Evolutionary conservation across 371 early-diverging fungal species (phyloP).

Genomic region (Fennellomyces sp.): DNA sequence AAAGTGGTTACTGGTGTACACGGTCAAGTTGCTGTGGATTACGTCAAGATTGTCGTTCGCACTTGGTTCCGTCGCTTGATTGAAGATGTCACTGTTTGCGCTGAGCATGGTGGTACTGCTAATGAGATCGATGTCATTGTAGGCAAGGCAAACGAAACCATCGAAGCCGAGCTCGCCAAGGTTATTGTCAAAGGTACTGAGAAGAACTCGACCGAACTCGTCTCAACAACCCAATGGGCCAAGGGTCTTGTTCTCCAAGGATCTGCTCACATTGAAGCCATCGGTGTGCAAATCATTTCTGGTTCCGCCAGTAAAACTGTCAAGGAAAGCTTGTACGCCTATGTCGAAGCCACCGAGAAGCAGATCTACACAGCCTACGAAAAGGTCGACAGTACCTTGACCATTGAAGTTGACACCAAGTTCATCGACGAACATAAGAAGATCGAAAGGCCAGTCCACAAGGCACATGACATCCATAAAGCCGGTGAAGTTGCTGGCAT

Average conservation of each 20-base stretch:
- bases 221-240: conserved; percentile 3
- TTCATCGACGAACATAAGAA: no score
- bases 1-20: no score
- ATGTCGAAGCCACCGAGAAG: background rate
- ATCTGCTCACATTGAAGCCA: conserved; percentile 6
- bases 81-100: background rate
- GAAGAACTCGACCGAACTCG: background rate
- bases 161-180: conserved; percentile 6
- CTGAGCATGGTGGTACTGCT: conserved; percentile 2
- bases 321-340: background rate
- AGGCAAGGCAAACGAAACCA: conserved; percentile 18
- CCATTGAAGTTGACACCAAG: conserved; percentile 1
- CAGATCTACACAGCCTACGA: background rate
- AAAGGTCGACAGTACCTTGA: background rate
- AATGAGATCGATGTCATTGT: conserved; percentile 37
- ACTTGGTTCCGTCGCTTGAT: conserved; percentile 32
- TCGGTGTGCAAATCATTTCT: conserved; percentile 3
- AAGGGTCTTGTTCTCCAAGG: conserved; percentile 6
- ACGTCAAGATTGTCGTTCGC: conserved; percentile 26
- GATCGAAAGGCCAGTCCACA: no score
- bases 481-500: no score
- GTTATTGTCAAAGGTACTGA: background rate
- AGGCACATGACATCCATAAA: no score
- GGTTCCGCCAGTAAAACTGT: background rate
- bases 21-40: conserved; percentile 8